Conservation (phyloP, 2,329 filamentous ascomycete species). For the Lasiodiplodia hormozganensis region DNA sequence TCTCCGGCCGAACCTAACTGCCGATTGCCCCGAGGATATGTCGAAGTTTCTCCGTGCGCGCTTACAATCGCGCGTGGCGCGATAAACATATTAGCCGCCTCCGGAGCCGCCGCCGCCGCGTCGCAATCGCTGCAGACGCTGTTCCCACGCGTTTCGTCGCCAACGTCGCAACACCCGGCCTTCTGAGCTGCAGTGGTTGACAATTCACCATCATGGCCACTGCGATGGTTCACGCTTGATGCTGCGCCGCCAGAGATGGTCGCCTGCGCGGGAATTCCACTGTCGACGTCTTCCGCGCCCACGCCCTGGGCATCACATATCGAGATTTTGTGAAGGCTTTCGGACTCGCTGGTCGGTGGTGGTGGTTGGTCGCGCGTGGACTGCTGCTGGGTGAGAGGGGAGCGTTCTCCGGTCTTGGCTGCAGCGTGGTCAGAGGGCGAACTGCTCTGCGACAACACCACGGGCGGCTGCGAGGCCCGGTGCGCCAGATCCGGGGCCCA, state of each 20-base stretch:
- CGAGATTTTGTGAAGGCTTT: not conserved
- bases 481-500: not conserved
- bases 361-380: not conserved
- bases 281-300: not conserved
- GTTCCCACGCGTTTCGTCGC: not conserved
- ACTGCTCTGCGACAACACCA: not conserved
- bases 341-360: not conserved
- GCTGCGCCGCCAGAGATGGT: not conserved
- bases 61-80: not conserved
- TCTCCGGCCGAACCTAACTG: not conserved
- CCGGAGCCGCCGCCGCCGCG: not conserved
- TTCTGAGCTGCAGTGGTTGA: not conserved
- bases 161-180: not conserved
- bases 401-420: not conserved
- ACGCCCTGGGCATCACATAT: not conserved
- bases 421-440: not conserved
- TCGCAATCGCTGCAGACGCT: constrained; percentile 2
- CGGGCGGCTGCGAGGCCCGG: not conserved
- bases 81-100: not conserved
- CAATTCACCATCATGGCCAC: not conserved
- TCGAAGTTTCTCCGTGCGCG: constrained; percentile 5
- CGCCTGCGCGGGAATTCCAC: not conserved
- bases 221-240: not conserved
- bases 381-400: not conserved
- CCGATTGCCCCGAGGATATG: not conserved